Conservation (phyloP, 495 filamentous ascomycete species). For the Penicillium cinerascens region DNA sequence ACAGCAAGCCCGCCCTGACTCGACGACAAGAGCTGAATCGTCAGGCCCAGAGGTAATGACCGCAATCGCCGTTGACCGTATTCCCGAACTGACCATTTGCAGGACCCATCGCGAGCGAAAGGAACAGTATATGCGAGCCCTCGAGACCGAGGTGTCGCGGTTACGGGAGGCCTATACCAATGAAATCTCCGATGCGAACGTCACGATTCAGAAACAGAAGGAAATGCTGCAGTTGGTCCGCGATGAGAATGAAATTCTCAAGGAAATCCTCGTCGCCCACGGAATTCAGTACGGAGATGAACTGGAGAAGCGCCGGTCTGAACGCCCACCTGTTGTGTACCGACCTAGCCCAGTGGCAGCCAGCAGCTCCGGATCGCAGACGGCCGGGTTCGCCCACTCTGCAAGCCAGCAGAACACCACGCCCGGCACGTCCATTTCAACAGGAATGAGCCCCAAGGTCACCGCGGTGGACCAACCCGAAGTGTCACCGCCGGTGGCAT, state of each 20-base stretch:
- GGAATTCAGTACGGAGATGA: constrained; percentile 58
- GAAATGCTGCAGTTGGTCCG: constrained; percentile 37
- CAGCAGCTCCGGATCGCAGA: constrained; percentile 38
- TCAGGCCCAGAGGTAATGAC: constrained; percentile 81
- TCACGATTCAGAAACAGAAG: constrained; percentile 39
- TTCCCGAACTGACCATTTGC: background rate
- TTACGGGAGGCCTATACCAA: constrained; percentile 49
- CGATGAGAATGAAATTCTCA: constrained; percentile 71
- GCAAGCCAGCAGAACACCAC: constrained; percentile 31
- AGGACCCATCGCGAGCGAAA: constrained; percentile 96
- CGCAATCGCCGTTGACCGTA: background rate
- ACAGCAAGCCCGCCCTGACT: constrained; percentile 93
- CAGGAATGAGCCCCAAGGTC: constrained; percentile 32
- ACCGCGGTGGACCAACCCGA: constrained; percentile 34
- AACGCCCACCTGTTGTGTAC: constrained; percentile 25
- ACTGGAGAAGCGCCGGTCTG: constrained; percentile 36
- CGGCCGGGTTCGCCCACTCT: constrained; percentile 21
- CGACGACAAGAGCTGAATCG: constrained; percentile 90
- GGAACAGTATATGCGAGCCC: constrained; percentile 88
- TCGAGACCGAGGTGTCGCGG: constrained; percentile 84
- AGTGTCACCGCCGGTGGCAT: constrained; percentile 30
- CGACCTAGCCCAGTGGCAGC: constrained; percentile 31
- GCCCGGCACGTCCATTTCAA: constrained; percentile 37
- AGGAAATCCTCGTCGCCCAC: constrained; percentile 67
- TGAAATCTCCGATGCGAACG: constrained; percentile 38